These are phyloP conservation scores for Lepidium didymum DNA, from an alignment of 345 rosid genomes.

Conservation along the genomic window DNA sequence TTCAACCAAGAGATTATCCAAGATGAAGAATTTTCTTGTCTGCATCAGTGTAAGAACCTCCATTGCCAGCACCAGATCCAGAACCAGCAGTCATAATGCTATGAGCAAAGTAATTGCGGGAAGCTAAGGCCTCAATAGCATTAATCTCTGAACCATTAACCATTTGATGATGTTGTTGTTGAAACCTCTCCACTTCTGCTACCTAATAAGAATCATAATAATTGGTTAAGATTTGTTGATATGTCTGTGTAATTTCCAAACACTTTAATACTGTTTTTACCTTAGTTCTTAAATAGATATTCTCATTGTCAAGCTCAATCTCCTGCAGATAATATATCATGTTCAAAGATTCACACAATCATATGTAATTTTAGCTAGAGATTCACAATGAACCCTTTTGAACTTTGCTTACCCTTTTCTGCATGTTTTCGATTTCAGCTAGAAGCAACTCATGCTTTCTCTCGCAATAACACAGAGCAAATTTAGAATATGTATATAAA, in stretches of 20 bases:
- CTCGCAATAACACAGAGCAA: slow-evolving; percentile 11
- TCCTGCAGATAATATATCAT: slow-evolving; percentile 39
- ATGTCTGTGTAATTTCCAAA: not conserved
- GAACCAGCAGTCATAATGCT: slow-evolving; percentile 42
- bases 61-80: slow-evolving; percentile 34
- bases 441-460: slow-evolving; percentile 91
- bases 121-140: slow-evolving; percentile 71
- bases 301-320: slow-evolving; percentile 86
- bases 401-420: slow-evolving; percentile 62
- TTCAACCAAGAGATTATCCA: slow-evolving; percentile 33
- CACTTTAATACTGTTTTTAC: slow-evolving; percentile 24
- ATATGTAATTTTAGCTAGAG: not conserved
- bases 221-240: not conserved
- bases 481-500: not conserved
- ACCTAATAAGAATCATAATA: slow-evolving; percentile 35
- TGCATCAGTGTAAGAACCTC: slow-evolving; percentile 42
- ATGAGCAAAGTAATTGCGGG: slow-evolving; percentile 77
- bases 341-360: not conserved
- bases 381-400: not conserved
- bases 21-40: slow-evolving; percentile 88
- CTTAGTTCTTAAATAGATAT: slow-evolving; percentile 70
- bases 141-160: slow-evolving; percentile 61
- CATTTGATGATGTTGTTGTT: slow-evolving; percentile 61
- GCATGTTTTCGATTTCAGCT: slow-evolving; percentile 82
- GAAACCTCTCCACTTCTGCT: slow-evolving; percentile 79